A percentile compares a stretch with the other conserved stretches of the same genome.
Conservation (phyloP, 805 yeast genomes). For the Candida silvicultrix region DNA sequence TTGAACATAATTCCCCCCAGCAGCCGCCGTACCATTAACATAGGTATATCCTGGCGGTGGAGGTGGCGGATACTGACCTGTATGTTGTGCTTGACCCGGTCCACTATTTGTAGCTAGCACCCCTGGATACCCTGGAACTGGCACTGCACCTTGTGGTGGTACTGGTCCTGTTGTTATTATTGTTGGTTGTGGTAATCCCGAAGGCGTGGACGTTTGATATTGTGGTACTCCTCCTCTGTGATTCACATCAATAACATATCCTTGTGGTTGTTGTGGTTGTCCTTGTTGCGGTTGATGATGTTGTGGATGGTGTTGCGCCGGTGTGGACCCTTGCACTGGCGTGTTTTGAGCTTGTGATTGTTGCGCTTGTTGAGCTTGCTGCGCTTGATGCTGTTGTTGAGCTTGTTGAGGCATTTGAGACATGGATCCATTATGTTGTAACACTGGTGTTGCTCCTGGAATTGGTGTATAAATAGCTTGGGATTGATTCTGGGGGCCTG, state of each 20-base stretch:
- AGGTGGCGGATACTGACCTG: constrained; percentile 11
- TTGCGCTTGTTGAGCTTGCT: constrained; percentile 1
- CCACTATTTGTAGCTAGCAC: neutral
- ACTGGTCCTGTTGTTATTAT: neutral
- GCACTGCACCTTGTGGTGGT: neutral
- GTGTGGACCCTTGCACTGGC: constrained; percentile 4
- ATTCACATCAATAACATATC: neutral
- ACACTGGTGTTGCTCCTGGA: constrained; percentile 17
- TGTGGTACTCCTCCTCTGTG: neutral
- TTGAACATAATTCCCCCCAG: constrained; percentile 28
- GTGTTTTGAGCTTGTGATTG: neutral
- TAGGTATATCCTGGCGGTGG: constrained; percentile 32
- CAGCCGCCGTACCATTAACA: constrained; percentile 6
- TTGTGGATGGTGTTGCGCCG: constrained; percentile 7
- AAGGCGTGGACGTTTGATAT: neutral
- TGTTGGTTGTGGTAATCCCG: neutral
- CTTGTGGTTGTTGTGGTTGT: constrained; percentile 3
- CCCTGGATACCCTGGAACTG: constrained; percentile 2
- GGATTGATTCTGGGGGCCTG: neutral
- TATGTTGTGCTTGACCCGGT: neutral
- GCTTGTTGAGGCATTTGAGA: constrained; percentile 8
- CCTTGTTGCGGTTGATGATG: constrained; percentile 2
- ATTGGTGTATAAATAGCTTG: neutral
- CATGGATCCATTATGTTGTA: constrained; percentile 9
- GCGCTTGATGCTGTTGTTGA: constrained; percentile 5